Conservation (phyloP, 2,329 filamentous ascomycete genomes). For the Hypoxylon sp. region DNA sequence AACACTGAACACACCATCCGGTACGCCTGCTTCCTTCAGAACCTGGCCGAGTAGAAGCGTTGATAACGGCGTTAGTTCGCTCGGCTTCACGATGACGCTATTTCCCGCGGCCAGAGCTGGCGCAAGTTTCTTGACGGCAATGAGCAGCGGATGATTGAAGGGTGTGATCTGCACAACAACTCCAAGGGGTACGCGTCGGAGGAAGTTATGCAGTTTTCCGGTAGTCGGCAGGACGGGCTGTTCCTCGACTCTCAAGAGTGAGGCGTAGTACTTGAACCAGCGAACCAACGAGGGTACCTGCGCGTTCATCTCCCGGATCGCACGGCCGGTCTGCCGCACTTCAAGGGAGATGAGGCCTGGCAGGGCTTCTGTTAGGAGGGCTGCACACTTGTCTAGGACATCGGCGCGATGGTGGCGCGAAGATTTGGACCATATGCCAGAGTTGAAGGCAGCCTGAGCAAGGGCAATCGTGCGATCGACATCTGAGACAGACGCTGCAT, state of each 20-base stretch:
- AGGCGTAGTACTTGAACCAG: slow-evolving; percentile 81
- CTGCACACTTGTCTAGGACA: slow-evolving; percentile 72
- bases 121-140: slow-evolving; percentile 72
- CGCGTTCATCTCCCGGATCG: slow-evolving; percentile 77
- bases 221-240: slow-evolving; percentile 75
- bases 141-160: slow-evolving; percentile 72
- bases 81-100: slow-evolving; percentile 72
- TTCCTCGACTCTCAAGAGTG: slow-evolving; percentile 76
- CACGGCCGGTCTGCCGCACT: slow-evolving; percentile 77
- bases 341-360: slow-evolving; percentile 73
- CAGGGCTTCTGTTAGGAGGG: slow-evolving; percentile 66
- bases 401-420: slow-evolving; percentile 72
- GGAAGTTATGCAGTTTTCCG: slow-evolving; percentile 71
- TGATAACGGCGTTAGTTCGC: slow-evolving; percentile 73
- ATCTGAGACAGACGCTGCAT: slow-evolving; percentile 62
- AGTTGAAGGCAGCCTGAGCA: slow-evolving; percentile 64
- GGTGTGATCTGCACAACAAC: slow-evolving; percentile 71
- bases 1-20: slow-evolving; percentile 77
- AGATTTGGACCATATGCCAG: slow-evolving; percentile 69
- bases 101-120: slow-evolving; percentile 73
- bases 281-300: slow-evolving; percentile 76
- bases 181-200: slow-evolving; percentile 69
- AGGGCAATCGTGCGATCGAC: slow-evolving; percentile 59
- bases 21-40: slow-evolving; percentile 76
- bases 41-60: slow-evolving; percentile 72